These are phyloP conservation scores for Gynandropsis gynandra DNA, from an alignment of 345 rosid genomes.

Conservation along the genomic window DNA sequence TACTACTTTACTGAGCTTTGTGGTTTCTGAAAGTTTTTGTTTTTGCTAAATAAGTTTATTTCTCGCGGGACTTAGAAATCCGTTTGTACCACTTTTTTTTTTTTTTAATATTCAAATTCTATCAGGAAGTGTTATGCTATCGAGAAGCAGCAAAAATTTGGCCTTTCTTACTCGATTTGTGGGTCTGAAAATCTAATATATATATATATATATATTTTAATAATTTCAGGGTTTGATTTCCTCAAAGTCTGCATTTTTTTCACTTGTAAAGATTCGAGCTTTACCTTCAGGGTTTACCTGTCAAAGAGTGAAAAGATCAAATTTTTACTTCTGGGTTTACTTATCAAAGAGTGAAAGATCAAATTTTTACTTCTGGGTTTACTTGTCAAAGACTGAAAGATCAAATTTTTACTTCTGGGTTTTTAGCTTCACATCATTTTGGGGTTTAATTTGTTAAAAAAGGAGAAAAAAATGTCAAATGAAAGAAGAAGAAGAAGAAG, in stretches of 20 bases:
- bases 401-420: constrained; percentile 3
- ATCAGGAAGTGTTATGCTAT: constrained; percentile 17
- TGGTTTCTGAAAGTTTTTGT: background rate
- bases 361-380: constrained; percentile 3
- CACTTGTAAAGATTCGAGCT: constrained; percentile 17
- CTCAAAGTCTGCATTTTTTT: constrained; percentile 7
- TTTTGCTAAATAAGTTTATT: constrained; percentile 14
- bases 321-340: constrained; percentile 2
- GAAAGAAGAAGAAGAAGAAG: constrained; percentile 37
- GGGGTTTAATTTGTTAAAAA: constrained; percentile 1
- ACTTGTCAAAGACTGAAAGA: no score
- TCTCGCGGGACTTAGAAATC: no score
- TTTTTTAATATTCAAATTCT: no score
- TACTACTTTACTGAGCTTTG: no score
- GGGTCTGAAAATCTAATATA: background rate
- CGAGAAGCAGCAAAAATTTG: background rate
- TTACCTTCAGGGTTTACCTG: background rate
- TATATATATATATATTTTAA: background rate
- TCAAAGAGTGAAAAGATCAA: no score
- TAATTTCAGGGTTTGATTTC: constrained; percentile 17
- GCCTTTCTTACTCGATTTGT: constrained; percentile 3
- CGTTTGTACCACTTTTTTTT: no score
- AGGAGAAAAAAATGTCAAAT: constrained; percentile 23
- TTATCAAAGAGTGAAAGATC: no score
- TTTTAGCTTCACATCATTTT: background rate